Evolutionary conservation across 1,139 yeast species (phyloP), one percentile per base, ranked within the genome.

Genomic region (Saccharomyces hybrid): DNA sequence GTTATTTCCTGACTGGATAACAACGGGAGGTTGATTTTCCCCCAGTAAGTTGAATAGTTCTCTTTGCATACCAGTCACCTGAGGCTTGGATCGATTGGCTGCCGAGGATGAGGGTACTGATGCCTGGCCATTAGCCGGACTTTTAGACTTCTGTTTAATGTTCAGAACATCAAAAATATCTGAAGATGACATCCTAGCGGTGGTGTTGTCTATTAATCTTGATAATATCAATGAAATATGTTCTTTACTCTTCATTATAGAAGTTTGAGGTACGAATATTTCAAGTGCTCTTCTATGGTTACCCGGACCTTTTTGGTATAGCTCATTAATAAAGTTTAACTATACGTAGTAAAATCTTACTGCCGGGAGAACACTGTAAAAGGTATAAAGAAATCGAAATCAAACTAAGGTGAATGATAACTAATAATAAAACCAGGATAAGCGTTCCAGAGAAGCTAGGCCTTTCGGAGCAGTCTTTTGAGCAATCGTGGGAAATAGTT

Each of bases 21-120:
- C 76, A 2, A 90, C 82, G 1, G 99, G 95, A 0, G 99, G 97
- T 1, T 96, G 84, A 70, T 89, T 90, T 47, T 95, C 93, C 1
- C 99, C 99, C 46, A 95, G 75, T 56, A 95, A 76, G 62, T 86
- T 87, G 70, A 86, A 91, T 53, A 93, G 75, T 69, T 93, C 99
- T 61, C 99, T 78, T 59, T 89, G 95, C 83, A 93, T 86, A 23
- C 97, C 97, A 14, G 88, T 82, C 58, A 79, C 80, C 58, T 78
- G 78, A 3, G 76, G 75, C 44, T 70, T 64, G 28, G 62, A 61
- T 49, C 63, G 57, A 49, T 59, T 60, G 31, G 58, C 51, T 3
- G 55, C 46, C n/a, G 57, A 51, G 52, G 63, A 46, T 55, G 58
- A 42, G 48, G 56, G 56, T 28, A 58, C 56, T 2, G 61, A 56